Conservation (phyloP, 2,329 filamentous ascomycete species). For the Fusarium liriodendri region DNA sequence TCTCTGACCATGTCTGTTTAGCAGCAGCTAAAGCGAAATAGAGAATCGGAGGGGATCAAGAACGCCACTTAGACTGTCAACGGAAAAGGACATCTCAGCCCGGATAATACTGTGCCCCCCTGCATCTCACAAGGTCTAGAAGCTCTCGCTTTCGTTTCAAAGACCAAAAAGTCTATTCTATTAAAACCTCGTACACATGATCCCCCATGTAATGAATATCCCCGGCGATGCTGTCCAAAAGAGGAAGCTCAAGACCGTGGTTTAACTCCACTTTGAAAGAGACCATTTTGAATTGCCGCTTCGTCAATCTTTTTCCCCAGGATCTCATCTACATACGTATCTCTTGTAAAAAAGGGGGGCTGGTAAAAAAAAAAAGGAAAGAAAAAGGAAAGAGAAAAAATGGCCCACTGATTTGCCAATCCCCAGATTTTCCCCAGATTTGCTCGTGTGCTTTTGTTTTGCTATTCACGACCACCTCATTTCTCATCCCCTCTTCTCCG, state of each 20-base stretch:
- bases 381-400: neutral
- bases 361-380: neutral
- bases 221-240: neutral
- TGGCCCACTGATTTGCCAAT: neutral
- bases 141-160: neutral
- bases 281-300: neutral
- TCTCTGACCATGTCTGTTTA: neutral
- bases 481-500: neutral
- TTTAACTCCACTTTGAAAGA: neutral
- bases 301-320: constrained; percentile 3
- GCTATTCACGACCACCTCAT: neutral
- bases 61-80: neutral
- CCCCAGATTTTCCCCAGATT: neutral
- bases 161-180: neutral
- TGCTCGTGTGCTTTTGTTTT: neutral
- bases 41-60: neutral
- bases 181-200: neutral
- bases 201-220: neutral
- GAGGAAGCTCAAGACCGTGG: neutral
- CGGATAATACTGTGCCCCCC: neutral
- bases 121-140: neutral
- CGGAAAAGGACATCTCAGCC: neutral
- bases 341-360: neutral
- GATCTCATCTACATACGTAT: neutral
- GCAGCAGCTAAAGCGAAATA: neutral